Conservation (phyloP, 1,139 yeast species). For the Nakaseomyces glabratus region DNA sequence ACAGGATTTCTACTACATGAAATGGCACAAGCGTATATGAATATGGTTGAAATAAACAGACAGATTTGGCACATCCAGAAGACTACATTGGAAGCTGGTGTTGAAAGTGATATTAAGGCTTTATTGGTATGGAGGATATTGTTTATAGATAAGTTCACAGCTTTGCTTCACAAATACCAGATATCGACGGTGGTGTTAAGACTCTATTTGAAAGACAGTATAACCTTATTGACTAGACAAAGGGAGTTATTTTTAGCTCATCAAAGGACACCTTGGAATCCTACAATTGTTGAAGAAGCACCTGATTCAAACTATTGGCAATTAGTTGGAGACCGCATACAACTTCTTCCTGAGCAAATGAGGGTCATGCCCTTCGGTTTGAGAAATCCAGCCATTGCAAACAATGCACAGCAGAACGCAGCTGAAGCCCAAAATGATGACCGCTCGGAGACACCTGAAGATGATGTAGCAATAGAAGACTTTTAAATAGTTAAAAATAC, state of each 20-base stretch:
- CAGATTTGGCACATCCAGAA: constrained; percentile 25
- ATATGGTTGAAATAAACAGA: constrained; percentile 28
- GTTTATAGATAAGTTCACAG: constrained; percentile 24
- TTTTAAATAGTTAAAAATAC: not conserved
- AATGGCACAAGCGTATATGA: constrained; percentile 29
- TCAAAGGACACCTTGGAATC: constrained; percentile 19
- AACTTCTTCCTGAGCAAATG: constrained; percentile 22
- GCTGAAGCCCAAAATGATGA: constrained; percentile 16
- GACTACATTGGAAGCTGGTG: constrained; percentile 17
- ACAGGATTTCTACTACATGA: constrained; percentile 30
- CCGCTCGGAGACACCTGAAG: constrained; percentile 26
- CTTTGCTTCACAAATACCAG: constrained; percentile 25
- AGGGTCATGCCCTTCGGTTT: constrained; percentile 24
- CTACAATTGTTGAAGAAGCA: constrained; percentile 9
- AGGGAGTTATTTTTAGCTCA: constrained; percentile 27
- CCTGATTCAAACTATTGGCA: constrained; percentile 18
- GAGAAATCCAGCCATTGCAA: constrained; percentile 12
- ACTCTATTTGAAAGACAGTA: constrained; percentile 28
- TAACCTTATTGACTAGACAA: constrained; percentile 29
- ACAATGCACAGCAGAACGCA: constrained; percentile 10
- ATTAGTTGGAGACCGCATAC: constrained; percentile 18
- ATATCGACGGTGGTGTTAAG: constrained; percentile 29
- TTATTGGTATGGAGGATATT: constrained; percentile 26
- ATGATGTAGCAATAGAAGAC: constrained; percentile 19
- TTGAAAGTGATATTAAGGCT: constrained; percentile 22